Conservation (phyloP, 768 basidiomycete genomes). For the Xanthoconium stramineum region DNA sequence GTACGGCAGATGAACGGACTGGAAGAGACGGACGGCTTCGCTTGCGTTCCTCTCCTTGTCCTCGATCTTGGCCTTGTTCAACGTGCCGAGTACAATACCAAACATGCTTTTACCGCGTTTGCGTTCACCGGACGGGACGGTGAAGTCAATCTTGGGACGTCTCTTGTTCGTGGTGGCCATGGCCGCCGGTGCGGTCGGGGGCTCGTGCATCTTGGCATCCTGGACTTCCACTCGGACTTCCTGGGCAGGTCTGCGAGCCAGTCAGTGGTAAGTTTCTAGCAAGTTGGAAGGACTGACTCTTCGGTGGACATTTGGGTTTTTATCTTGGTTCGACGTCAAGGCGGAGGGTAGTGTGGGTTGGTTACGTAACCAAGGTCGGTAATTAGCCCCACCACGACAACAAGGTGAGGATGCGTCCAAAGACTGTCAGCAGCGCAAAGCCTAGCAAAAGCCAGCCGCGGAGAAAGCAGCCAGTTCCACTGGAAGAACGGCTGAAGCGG, state of each 20-base stretch:
- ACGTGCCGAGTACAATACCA: slow-evolving; percentile 76
- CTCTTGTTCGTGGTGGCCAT: slow-evolving; percentile 48
- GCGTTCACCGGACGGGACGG: slow-evolving; percentile 53
- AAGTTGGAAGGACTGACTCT: slow-evolving; percentile 39
- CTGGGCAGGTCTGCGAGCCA: slow-evolving; percentile 24
- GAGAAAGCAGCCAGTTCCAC: slow-evolving; percentile 21
- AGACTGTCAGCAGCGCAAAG: slow-evolving; percentile 5
- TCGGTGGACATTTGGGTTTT: slow-evolving; percentile 47
- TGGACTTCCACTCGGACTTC: slow-evolving; percentile 31
- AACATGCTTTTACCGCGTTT: slow-evolving; percentile 89
- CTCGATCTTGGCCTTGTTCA: slow-evolving; percentile 85
- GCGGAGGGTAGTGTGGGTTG: not conserved
- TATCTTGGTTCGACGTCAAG: slow-evolving; percentile 11
- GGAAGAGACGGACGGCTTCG: slow-evolving; percentile 58
- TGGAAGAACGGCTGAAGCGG: slow-evolving; percentile 42
- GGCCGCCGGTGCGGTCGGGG: slow-evolving; percentile 45
- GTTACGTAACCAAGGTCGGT: slow-evolving; percentile 24
- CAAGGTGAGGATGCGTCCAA: slow-evolving; percentile 21
- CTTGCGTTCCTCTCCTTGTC: slow-evolving; percentile 82
- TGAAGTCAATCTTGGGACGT: slow-evolving; percentile 73
- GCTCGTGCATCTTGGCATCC: slow-evolving; percentile 37
- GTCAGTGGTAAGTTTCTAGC: slow-evolving; percentile 1
- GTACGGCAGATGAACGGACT: not conserved
- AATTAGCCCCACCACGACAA: slow-evolving; percentile 16
- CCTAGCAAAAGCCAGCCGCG: slow-evolving; percentile 10